Evolutionary conservation across 208 protist species (phyloP).

Genomic region (Angomonas ambiguus): DNA sequence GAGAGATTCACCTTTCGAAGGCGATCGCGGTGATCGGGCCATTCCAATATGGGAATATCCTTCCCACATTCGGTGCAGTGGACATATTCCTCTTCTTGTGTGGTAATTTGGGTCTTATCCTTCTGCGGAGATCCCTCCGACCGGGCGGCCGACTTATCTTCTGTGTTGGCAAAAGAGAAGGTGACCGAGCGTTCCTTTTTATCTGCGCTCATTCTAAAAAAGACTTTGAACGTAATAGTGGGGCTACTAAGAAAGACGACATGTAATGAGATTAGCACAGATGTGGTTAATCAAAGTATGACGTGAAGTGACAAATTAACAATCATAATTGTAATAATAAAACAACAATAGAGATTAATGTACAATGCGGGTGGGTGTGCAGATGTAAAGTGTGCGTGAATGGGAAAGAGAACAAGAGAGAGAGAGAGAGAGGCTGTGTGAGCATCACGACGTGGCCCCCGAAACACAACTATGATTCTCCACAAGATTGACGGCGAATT

Average conservation of each 20-base stretch:
- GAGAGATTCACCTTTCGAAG: conserved; percentile 54
- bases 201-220: too few relatives aligned
- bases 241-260: too few relatives aligned
- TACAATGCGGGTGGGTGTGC: too few relatives aligned
- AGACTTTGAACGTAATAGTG: too few relatives aligned
- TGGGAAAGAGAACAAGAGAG: neutral
- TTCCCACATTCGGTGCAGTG: conserved; percentile 57
- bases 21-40: conserved; percentile 72
- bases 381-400: too few relatives aligned
- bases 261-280: too few relatives aligned
- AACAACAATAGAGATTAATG: neutral
- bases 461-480: neutral
- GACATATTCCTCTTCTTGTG: conserved; percentile 20
- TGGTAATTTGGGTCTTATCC: neutral
- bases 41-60: conserved; percentile 62
- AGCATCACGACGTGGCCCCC: neutral
- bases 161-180: conserved; percentile 22
- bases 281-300: too few relatives aligned
- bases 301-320: neutral
- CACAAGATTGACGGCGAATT: neutral
- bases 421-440: neutral
- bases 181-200: conserved; percentile 18
- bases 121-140: neutral
- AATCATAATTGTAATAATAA: neutral
- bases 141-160: too few relatives aligned